A percentile compares a stretch with the other conserved stretches of the same genome.
phyloP scores from a whole-genome alignment of 176 grass and related monocot genomes.

The Elymus sibiricus region DNA sequence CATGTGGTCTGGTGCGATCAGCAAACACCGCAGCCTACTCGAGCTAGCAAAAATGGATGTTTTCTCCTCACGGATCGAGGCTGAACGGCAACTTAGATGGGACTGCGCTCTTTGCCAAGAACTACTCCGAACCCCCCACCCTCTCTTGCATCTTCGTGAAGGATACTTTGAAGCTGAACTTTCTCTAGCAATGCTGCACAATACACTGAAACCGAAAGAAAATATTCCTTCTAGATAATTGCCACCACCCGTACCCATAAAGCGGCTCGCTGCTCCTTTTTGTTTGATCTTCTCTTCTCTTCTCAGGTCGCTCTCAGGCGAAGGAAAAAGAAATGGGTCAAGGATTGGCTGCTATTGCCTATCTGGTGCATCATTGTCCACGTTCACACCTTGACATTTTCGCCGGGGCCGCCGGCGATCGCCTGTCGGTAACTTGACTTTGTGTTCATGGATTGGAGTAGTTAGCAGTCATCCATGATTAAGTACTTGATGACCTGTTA shows the following conservation, averaged over 20 bases:
- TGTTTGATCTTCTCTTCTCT: not conserved
- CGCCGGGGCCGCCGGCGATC: not conserved
- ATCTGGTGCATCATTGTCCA: too few species aligned
- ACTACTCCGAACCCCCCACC: too few species aligned
- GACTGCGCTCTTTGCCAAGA: too few species aligned
- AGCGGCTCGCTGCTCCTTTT: not conserved
- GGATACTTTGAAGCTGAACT: too few species aligned
- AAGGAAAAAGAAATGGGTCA: not conserved
- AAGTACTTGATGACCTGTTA: not conserved
- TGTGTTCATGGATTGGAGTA: too few species aligned
- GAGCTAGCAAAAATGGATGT: too few species aligned
- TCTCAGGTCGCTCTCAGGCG: not conserved
- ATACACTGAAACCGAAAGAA: not conserved
- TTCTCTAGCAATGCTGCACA: not conserved
- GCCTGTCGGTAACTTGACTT: too few species aligned
- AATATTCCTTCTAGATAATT: not conserved
- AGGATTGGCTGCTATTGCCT: constrained; percentile 3
- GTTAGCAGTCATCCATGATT: not conserved
- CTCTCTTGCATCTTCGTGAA: too few species aligned
- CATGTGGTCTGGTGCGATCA: too few species aligned
- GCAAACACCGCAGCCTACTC: too few species aligned
- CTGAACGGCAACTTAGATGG: too few species aligned
- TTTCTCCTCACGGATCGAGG: too few species aligned
- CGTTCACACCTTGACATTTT: constrained; percentile 5
- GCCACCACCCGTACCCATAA: not conserved